Conservation (phyloP, 257 asterid species). For the Coffea eugenioides region DNA sequence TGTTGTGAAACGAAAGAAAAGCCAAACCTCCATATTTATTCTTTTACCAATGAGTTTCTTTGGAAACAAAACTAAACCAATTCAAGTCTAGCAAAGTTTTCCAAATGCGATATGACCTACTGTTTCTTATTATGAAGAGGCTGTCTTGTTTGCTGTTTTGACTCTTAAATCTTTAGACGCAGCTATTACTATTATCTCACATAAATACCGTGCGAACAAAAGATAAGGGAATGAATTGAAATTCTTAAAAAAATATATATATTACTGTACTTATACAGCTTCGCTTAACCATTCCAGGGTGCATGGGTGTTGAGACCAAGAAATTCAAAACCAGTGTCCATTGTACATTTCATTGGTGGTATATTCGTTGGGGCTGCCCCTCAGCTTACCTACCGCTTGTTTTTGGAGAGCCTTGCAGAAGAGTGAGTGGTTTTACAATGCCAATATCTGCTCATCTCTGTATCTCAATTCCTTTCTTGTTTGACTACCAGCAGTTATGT, state of each 20-base stretch:
- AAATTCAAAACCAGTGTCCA: slow-evolving; percentile 44
- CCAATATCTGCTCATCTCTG: neutral
- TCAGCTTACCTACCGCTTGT: slow-evolving; percentile 86
- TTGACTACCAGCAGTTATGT: neutral
- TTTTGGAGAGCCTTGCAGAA: slow-evolving; percentile 85
- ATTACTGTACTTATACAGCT: slow-evolving; percentile 6
- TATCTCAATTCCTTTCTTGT: neutral
- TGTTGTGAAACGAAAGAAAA: neutral
- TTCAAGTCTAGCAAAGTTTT: neutral
- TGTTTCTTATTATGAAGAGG: neutral
- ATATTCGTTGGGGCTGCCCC: slow-evolving; percentile 99
- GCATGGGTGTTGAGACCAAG: slow-evolving; percentile 88
- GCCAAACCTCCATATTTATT: no score
- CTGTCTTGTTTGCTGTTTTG: neutral
- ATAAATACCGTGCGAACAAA: neutral
- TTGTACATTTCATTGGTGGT: slow-evolving; percentile 90
- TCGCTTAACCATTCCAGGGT: slow-evolving; percentile 48
- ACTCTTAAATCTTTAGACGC: neutral
- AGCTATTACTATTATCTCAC: neutral
- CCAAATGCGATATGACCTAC: neutral
- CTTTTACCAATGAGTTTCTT: neutral
- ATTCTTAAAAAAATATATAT: no score
- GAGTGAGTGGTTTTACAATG: slow-evolving; percentile 43
- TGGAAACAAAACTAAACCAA: neutral
- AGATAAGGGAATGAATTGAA: neutral